Evolutionary conservation across 2,329 filamentous ascomycete genomes (phyloP).

Genomic region (Fusarium lyarnte): DNA sequence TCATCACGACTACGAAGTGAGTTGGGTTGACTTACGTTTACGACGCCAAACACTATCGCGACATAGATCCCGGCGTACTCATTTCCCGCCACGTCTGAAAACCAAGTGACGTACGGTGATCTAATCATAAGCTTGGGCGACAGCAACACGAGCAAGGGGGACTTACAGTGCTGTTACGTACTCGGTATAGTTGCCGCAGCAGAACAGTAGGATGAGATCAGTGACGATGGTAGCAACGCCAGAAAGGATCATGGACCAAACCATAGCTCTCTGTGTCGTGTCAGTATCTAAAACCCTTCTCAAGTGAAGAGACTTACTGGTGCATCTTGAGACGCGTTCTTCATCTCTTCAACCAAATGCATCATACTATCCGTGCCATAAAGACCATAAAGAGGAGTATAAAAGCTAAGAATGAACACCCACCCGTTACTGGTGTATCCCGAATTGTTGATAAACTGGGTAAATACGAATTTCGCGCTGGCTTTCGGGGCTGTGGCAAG

Average conservation of each 20-base stretch:
- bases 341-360: slow-evolving; percentile 28
- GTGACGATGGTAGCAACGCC: slow-evolving; percentile 8
- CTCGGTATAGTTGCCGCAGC: slow-evolving; percentile 6
- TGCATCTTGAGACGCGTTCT: slow-evolving; percentile 6
- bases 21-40: not conserved
- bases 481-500: slow-evolving; percentile 4
- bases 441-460: slow-evolving; percentile 15
- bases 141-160: rapidly evolving
- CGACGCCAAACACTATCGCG: not conserved
- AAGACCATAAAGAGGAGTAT: slow-evolving; percentile 5
- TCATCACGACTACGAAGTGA: rapidly evolving
- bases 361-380: slow-evolving; percentile 21
- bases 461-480: slow-evolving; percentile 5
- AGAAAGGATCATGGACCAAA: slow-evolving; percentile 20
- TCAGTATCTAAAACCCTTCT: not conserved
- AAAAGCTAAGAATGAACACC: slow-evolving; percentile 14
- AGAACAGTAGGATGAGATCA: slow-evolving; percentile 2
- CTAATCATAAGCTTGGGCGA: not conserved
- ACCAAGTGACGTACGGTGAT: slow-evolving; percentile 14
- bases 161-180: slow-evolving; percentile 4
- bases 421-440: slow-evolving; percentile 10
- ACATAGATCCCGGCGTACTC: slow-evolving; percentile 5
- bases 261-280: not conserved
- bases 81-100: not conserved
- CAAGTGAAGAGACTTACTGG: not conserved